phyloP scores from a whole-genome alignment of 2,329 filamentous ascomycete genomes.

The Fonsecaea multimorphosa region DNA sequence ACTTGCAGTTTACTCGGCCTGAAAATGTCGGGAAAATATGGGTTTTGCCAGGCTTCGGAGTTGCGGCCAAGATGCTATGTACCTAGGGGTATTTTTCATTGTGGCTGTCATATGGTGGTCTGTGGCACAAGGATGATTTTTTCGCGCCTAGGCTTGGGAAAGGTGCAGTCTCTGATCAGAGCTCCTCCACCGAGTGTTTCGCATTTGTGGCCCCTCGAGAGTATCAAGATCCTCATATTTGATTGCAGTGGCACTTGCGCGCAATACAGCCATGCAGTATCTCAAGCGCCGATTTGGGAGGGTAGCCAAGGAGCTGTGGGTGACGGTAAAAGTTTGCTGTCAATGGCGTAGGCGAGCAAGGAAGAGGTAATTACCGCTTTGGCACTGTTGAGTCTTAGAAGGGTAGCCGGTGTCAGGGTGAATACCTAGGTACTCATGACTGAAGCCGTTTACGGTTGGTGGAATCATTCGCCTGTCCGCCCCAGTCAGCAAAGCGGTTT shows the following conservation, averaged over 20 bases:
- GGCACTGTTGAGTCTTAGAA: neutral
- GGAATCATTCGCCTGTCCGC: neutral
- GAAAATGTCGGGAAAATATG: neutral
- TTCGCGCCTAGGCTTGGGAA: neutral
- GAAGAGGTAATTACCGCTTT: neutral
- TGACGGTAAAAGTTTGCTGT: neutral
- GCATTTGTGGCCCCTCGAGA: slow-evolving; percentile 9
- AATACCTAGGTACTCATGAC: neutral
- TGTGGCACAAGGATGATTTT: neutral
- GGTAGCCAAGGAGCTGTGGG: neutral
- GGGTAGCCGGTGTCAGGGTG: neutral
- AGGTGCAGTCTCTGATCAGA: slow-evolving; percentile 4
- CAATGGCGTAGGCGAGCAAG: neutral
- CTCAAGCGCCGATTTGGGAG: too few relatives aligned
- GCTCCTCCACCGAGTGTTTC: slow-evolving; percentile 14
- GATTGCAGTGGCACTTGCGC: neutral
- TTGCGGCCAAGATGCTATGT: neutral
- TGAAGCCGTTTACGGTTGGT: neutral
- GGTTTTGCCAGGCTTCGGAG: neutral
- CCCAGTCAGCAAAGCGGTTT: slow-evolving; percentile 13
- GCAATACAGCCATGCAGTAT: too few relatives aligned
- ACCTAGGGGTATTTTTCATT: neutral
- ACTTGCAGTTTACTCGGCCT: neutral
- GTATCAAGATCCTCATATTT: slow-evolving; percentile 10
- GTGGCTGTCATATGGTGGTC: neutral